phyloP scores from a whole-genome alignment of 2,329 filamentous ascomycete genomes.

The Ilyonectria mors-panacis region DNA sequence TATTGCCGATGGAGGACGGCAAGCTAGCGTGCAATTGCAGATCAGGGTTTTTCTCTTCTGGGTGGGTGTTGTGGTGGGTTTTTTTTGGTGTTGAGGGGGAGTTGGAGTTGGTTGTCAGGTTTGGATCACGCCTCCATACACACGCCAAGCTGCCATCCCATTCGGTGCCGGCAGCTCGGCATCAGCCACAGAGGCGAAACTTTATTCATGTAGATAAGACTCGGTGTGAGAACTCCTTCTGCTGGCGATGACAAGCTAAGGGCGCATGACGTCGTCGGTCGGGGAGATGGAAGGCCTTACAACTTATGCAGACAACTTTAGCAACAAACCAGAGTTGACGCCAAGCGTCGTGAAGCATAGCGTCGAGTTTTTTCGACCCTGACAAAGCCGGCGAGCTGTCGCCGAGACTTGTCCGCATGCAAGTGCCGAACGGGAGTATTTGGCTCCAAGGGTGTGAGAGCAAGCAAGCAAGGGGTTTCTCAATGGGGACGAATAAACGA shows the following conservation, averaged over 20 bases:
- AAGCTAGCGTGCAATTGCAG: slow-evolving; percentile 35
- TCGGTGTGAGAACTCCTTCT: slow-evolving; percentile 9
- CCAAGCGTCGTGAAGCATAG: neutral
- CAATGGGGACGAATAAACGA: slow-evolving; percentile 11
- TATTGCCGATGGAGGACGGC: slow-evolving; percentile 38
- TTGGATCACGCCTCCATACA: slow-evolving; percentile 10
- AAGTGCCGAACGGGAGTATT: slow-evolving; percentile 22
- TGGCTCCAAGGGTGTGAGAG: slow-evolving; percentile 11
- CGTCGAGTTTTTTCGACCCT: neutral
- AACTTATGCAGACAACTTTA: neutral
- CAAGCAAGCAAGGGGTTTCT: slow-evolving; percentile 1
- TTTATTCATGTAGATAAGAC: slow-evolving; percentile 29
- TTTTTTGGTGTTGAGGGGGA: slow-evolving; percentile 17
- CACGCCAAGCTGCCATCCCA: slow-evolving; percentile 16
- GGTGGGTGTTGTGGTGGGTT: slow-evolving; percentile 12
- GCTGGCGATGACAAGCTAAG: slow-evolving; percentile 21
- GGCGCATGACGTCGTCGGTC: slow-evolving; percentile 38
- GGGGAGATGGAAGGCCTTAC: slow-evolving; percentile 12
- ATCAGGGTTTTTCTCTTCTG: slow-evolving; percentile 38
- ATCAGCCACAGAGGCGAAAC: slow-evolving; percentile 25
- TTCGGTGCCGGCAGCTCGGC: slow-evolving; percentile 27
- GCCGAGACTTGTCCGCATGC: slow-evolving; percentile 24
- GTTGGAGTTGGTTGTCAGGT: slow-evolving; percentile 24
- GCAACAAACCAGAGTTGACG: neutral
- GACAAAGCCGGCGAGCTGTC: slow-evolving; percentile 14